phyloP scores from a whole-genome alignment of 441 rosid genomes.

The Erysimum cheiri region DNA sequence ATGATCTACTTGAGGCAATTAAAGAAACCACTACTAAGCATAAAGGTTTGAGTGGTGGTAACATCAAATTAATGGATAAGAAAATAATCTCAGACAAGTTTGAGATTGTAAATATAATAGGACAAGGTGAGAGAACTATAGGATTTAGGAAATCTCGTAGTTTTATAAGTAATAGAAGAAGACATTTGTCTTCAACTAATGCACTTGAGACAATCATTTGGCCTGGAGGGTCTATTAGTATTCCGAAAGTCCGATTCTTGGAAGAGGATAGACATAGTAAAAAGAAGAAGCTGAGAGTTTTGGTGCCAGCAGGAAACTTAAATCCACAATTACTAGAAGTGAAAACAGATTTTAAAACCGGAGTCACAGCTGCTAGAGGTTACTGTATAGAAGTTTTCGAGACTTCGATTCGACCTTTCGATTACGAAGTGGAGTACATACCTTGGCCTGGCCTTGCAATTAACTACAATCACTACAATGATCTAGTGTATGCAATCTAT shows the following conservation, averaged over 20 bases:
- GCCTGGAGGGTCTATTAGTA: neutral
- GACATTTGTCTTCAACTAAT: neutral
- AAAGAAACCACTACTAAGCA: neutral
- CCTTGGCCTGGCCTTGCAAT: neutral
- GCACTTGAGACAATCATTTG: neutral
- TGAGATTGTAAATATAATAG: neutral
- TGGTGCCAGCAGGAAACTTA: neutral
- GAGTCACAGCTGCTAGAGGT: neutral
- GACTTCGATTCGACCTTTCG: neutral
- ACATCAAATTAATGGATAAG: neutral
- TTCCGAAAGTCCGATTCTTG: neutral
- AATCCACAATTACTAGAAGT: neutral
- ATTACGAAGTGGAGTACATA: neutral
- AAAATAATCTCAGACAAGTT: neutral
- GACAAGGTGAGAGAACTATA: neutral
- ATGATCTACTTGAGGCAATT: neutral
- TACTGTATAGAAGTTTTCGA: conserved; percentile 1
- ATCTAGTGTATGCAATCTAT: neutral
- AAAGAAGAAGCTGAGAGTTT: neutral
- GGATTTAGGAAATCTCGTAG: neutral
- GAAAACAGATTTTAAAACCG: neutral
- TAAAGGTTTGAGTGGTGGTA: neutral
- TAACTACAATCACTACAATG: neutral
- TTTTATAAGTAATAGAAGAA: neutral
- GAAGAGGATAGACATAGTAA: neutral